These are phyloP conservation scores for Eimeria zaria DNA, from an alignment of 169 alveolate species.

Conservation along the genomic window DNA sequence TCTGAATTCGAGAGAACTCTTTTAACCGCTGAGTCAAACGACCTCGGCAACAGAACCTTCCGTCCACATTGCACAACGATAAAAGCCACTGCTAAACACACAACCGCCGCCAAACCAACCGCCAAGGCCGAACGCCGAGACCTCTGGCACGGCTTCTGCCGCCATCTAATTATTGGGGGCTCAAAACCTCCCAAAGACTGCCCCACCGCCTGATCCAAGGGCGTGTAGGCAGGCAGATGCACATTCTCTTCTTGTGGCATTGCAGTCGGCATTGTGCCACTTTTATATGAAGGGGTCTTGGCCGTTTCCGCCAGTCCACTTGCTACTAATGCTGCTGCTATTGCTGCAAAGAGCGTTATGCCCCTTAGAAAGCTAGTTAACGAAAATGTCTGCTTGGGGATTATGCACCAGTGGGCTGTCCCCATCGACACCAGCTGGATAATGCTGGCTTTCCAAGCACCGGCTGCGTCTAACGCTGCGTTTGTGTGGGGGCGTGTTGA, in stretches of 20 bases:
- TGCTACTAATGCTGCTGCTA: neutral
- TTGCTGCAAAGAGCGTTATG: neutral
- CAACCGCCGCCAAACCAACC: slow-evolving; percentile 7
- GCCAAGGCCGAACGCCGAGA: neutral
- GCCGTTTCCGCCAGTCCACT: neutral
- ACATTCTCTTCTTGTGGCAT: neutral
- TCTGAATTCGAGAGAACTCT: neutral
- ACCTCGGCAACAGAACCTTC: neutral
- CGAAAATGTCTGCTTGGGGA: neutral
- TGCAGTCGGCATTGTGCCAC: neutral
- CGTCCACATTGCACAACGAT: neutral
- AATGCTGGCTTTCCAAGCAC: neutral
- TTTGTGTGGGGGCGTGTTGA: neutral
- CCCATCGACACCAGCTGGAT: neutral
- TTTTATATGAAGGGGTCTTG: neutral
- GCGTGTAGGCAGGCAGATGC: neutral
- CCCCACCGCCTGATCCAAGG: neutral
- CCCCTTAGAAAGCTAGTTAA: neutral
- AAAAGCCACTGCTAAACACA: neutral
- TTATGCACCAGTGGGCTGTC: neutral
- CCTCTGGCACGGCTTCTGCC: neutral
- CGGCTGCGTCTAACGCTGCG: neutral
- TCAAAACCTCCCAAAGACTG: neutral
- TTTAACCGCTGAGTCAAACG: neutral
- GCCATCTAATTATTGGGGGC: neutral